phyloP scores from a whole-genome alignment of 2,329 filamentous ascomycete species.

The Cryphonectria carpinicola region DNA sequence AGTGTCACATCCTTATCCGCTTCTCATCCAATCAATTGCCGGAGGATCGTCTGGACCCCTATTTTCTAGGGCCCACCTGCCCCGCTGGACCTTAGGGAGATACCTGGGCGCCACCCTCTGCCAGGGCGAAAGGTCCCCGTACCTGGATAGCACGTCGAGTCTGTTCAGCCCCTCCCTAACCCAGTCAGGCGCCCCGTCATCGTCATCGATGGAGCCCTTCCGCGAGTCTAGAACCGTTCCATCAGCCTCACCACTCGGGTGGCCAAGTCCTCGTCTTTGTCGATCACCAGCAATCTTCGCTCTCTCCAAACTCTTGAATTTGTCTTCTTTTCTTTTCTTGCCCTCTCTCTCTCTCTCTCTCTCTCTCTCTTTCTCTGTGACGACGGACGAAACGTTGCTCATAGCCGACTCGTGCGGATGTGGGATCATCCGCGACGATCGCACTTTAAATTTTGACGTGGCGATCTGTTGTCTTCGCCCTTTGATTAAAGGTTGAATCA shows the following conservation, averaged over 20 bases:
- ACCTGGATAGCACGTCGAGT: not conserved
- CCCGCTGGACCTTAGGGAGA: slow-evolving; percentile 1
- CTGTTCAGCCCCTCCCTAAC: not conserved
- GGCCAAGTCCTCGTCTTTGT: not conserved
- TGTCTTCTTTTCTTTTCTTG: too few relatives aligned
- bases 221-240: slow-evolving; percentile 27
- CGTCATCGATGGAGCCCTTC: slow-evolving; percentile 27
- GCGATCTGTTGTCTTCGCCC: not conserved
- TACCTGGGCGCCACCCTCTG: not conserved
- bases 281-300: not conserved
- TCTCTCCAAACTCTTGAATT: not conserved
- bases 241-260: slow-evolving; percentile 6
- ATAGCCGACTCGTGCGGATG: not conserved
- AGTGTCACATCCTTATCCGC: slow-evolving; percentile 19
- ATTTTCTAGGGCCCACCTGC: slow-evolving; percentile 21
- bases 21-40: slow-evolving; percentile 8
- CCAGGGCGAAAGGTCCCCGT: slow-evolving; percentile 4
- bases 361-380: not conserved
- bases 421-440: not conserved
- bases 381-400: not conserved
- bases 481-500: not conserved
- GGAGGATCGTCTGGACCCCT: slow-evolving; percentile 16
- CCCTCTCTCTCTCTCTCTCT: too few relatives aligned
- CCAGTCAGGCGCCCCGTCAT: slow-evolving; percentile 19
- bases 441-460: not conserved